Evolutionary conservation across 805 yeast genomes (phyloP).

Genomic region (Candida ulmi): DNA sequence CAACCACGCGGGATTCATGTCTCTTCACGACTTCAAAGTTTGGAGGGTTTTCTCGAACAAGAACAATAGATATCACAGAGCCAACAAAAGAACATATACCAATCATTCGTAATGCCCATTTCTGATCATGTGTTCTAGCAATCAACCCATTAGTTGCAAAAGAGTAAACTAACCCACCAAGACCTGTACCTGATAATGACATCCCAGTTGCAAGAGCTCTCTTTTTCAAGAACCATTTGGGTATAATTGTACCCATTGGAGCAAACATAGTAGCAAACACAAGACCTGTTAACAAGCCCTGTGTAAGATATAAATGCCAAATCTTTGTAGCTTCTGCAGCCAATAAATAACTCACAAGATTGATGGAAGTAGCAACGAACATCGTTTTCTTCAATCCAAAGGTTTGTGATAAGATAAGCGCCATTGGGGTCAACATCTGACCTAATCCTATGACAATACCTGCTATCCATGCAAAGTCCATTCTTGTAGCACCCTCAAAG

Average conservation of each 20-base stretch:
- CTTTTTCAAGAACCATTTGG: constrained; percentile 65
- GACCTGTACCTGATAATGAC: constrained; percentile 44
- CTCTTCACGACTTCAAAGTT: constrained; percentile 3
- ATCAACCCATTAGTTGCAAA: constrained; percentile 39
- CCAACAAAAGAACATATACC: constrained; percentile 32
- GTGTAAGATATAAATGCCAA: constrained; percentile 67
- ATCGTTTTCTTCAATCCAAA: constrained; percentile 46
- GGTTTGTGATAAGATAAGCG: constrained; percentile 39
- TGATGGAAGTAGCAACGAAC: constrained; percentile 41
- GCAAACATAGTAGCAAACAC: constrained; percentile 46
- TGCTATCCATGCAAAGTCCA: constrained; percentile 63
- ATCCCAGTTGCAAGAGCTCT: constrained; percentile 51
- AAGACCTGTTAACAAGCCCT: constrained; percentile 58
- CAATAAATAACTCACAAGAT: constrained; percentile 50
- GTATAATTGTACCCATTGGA: constrained; percentile 55
- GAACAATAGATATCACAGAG: constrained; percentile 32
- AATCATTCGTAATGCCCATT: constrained; percentile 44
- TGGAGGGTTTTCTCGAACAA: constrained; percentile 28
- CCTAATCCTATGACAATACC: constrained; percentile 56
- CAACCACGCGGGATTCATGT: constrained; percentile 4
- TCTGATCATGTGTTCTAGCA: constrained; percentile 34
- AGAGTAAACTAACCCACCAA: constrained; percentile 44
- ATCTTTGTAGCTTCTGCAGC: constrained; percentile 54
- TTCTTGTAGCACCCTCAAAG: constrained; percentile 48
- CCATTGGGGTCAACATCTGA: constrained; percentile 56